A percentile compares a stretch with the other conserved stretches of the same genome.
These are phyloP conservation scores for Metschnikowia peoriensis DNA, from an alignment of 805 yeast genomes.

Conservation along the genomic window DNA sequence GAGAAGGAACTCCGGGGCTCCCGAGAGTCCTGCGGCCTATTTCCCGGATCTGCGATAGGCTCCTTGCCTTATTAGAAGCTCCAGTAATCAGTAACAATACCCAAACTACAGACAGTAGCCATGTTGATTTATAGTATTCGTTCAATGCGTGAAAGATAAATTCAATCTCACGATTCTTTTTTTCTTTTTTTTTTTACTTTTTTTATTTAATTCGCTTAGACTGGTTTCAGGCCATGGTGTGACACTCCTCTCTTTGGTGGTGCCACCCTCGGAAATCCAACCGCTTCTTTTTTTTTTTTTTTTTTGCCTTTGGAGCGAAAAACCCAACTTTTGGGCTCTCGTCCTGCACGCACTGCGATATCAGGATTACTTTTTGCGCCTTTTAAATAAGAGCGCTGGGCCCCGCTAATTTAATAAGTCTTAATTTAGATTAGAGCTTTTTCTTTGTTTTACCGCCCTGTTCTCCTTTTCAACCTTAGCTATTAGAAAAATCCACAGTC, in stretches of 20 bases:
- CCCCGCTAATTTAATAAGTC: not conserved
- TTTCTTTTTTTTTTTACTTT: too few species aligned
- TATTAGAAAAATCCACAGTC: not conserved
- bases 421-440: not conserved
- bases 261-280: constrained; percentile 1
- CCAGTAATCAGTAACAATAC: too few species aligned
- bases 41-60: not conserved
- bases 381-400: not conserved
- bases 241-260: not conserved
- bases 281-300: not conserved
- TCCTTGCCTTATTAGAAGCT: not conserved
- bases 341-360: constrained; percentile 2
- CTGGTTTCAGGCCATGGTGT: not conserved
- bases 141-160: too few species aligned
- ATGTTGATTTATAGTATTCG: too few species aligned
- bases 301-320: not conserved
- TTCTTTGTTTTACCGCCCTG: not conserved
- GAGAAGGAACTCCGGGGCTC: not conserved
- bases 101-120: too few species aligned
- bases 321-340: constrained; percentile 9
- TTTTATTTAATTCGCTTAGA: not conserved
- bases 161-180: too few species aligned
- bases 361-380: not conserved
- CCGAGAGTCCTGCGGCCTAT: not conserved
- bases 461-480: not conserved